Conservation (phyloP, 139 green algal species). For the Coelastrella sp. region DNA sequence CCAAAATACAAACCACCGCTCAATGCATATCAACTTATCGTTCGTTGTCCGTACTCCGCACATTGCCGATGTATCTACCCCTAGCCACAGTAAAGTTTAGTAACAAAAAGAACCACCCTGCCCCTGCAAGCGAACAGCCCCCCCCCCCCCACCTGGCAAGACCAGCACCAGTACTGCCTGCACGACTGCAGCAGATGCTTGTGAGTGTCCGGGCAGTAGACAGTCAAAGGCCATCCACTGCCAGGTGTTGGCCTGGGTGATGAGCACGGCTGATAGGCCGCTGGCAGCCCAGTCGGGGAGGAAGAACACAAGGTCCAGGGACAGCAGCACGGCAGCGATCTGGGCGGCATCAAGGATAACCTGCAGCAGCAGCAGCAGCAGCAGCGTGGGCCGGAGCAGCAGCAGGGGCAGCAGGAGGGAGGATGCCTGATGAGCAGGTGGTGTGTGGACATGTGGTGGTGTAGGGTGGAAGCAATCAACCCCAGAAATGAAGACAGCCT, state of each 20-base stretch:
- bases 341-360: constrained; percentile 16
- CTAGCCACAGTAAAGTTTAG: too few relatives aligned
- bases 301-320: neutral
- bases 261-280: constrained; percentile 4
- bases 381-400: neutral
- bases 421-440: neutral
- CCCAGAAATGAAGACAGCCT: too few relatives aligned
- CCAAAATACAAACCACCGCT: too few relatives aligned
- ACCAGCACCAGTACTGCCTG: neutral
- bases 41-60: too few relatives aligned
- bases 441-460: neutral
- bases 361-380: neutral
- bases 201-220: neutral
- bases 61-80: too few relatives aligned
- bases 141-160: neutral
- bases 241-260: constrained; percentile 33
- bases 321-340: constrained; percentile 27
- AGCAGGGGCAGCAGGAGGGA: neutral
- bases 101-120: too few relatives aligned
- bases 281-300: constrained; percentile 23
- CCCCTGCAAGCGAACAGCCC: too few relatives aligned
- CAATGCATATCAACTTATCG: too few relatives aligned
- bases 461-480: too few relatives aligned
- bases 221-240: constrained; percentile 39
- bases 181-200: neutral